Percentiles rank a stretch among this genome's conserved stretches.
phyloP scores from a whole-genome alignment of 805 yeast genomes.

The Candida golubevii region DNA sequence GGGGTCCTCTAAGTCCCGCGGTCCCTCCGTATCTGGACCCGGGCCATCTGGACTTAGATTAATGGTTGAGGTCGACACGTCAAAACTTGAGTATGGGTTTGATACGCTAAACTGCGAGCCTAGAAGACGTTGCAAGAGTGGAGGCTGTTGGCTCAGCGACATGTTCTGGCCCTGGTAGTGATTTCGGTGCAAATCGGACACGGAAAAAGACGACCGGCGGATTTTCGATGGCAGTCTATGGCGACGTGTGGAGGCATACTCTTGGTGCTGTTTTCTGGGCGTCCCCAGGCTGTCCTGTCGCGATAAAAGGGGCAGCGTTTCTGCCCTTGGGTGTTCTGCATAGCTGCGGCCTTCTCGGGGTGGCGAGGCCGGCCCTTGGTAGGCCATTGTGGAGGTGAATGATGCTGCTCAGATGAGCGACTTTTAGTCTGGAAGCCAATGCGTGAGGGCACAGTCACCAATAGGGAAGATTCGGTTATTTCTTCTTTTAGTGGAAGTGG shows the following conservation, averaged over 20 bases:
- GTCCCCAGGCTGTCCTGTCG: neutral
- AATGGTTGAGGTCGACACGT: slow-evolving; percentile 9
- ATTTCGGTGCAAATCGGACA: slow-evolving; percentile 12
- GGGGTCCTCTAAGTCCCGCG: slow-evolving; percentile 21
- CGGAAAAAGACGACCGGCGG: slow-evolving; percentile 16
- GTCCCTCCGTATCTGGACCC: slow-evolving; percentile 4
- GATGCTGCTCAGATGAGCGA: too few species aligned
- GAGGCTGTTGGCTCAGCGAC: slow-evolving; percentile 9
- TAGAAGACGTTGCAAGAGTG: slow-evolving; percentile 27
- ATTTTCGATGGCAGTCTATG: slow-evolving; percentile 1
- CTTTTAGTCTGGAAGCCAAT: too few species aligned
- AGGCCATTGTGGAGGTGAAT: too few species aligned
- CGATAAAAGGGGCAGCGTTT: slow-evolving; percentile 7
- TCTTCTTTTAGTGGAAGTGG: too few species aligned
- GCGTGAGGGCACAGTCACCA: too few species aligned
- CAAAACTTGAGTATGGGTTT: slow-evolving; percentile 22
- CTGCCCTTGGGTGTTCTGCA: slow-evolving; percentile 1
- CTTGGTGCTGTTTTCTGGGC: neutral
- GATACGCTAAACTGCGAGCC: slow-evolving; percentile 28
- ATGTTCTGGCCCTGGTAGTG: neutral
- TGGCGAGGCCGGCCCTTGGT: neutral
- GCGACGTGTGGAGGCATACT: slow-evolving; percentile 1
- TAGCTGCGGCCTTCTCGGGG: neutral
- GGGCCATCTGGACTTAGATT: slow-evolving; percentile 5
- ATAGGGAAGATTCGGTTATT: too few species aligned